Evolutionary conservation across 2,329 filamentous ascomycete genomes (phyloP), one percentile per base, ranked within the genome.

Genomic region (Colletotrichum magnum): DNA sequence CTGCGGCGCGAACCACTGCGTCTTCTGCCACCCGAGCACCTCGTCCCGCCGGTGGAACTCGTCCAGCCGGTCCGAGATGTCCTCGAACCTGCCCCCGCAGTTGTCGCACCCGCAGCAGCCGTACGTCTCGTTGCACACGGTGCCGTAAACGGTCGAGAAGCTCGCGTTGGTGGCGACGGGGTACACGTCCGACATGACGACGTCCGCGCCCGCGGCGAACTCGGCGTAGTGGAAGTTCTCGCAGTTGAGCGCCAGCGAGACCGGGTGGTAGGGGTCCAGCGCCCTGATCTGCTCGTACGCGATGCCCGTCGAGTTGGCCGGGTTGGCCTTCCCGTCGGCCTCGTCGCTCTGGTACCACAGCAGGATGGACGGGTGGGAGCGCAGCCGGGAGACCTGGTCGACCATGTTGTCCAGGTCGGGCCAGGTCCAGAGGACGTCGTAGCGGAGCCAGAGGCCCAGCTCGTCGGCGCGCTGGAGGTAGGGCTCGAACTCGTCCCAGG

Each of bases 81-180:
- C 89, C 21, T 82, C 79, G 18, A 90, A 80, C n/a, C 75, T 76
- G 59, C 86, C 87, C 2, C 76, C 72, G 75, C 89, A 91, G 76
- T 88, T 85, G 74, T 91, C 89, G 76, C 89, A 91, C 9, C 89
- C 89, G 77, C 88, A 90, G 78, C 88, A 86, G 70, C 89, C 89
- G 60, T 89, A 87, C 0, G 88, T 90, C 3, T 78, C 69, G 76
- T 90, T 91, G 75, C 87, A 89, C 0, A 78, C 76, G 0, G 88
- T 91, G 67, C 83, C 81, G 82, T 87, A 91, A 4, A 69, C 67
- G 50, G 84, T 84, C 9, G 84, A 87, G 72, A 80, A 88, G 3
- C 81, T 86, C 5, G 83, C 78, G 77, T 90, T 89, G 72, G 87
- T 85, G 36, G 83, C 87, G 69, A 91, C 83, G 0, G 89, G 88